Base-by-base conservation (phyloP, 257 asterid genomes). In the Jacaranda copaia region DNA sequence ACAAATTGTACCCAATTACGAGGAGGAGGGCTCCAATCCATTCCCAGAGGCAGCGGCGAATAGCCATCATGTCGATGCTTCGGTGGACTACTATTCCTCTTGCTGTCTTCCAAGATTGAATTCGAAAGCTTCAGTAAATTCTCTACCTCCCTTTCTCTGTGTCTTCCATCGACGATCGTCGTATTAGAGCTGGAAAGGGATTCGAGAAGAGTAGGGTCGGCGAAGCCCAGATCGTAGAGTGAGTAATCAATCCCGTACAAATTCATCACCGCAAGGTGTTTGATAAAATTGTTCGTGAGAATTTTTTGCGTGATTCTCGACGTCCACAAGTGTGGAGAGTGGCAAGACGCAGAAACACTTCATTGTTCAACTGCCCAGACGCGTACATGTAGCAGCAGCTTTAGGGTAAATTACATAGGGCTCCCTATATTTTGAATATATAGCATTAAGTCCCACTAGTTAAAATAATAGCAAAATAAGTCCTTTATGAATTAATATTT, bases 1-100 rank as follows among this genome's bases (percentile, higher is more conserved):
- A 74, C 18, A 14, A 68, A 66, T 72, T 13, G 18, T 85, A 91
- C 97, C 97, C 96, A 91, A 75, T 76, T 68, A 13, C 84, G 77
- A 70, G 97, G 97, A 35, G 92, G 80, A 78, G 90, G 88, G 83
- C 93, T 91, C 97, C 97, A 91, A 76, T 91, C 97, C 97, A 91
- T 91, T 66, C 97, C 96, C 8, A 91, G 87, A 20, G 97, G 97
- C 64, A 91, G 90, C 55, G 97, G 97, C 51, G 97, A 91, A 73
- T 89, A 73, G 46, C 93, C 97, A 40, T 91, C 97, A 73, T 89
- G 96, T 45, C 93, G 89, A 60, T 73, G 86, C 83, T 79, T 83
- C 0, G 91, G 89, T 9, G 95, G 89, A 63, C 84, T 80, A 43
- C 43, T 64, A 68, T 68, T 19, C 55, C 72, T 80, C 73, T 79